Conservation (phyloP, 2,329 filamentous ascomycete species). For the Fusarium sp. region DNA sequence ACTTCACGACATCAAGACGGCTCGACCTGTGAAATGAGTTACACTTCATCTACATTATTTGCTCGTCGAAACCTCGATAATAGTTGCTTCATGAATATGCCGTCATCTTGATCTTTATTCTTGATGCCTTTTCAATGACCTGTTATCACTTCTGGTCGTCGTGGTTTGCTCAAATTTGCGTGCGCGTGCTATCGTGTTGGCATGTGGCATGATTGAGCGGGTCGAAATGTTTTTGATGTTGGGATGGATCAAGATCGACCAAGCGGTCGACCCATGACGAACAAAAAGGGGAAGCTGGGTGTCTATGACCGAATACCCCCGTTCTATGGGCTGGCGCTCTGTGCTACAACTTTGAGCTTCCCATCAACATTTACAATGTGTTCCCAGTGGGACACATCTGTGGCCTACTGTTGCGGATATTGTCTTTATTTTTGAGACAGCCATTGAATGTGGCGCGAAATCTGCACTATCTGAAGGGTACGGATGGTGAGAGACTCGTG, state of each 20-base stretch:
- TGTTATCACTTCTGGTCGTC: constrained; percentile 8
- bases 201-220: constrained; percentile 12
- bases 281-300: constrained; percentile 17
- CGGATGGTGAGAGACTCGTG: constrained; percentile 30
- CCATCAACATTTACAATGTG: constrained; percentile 8
- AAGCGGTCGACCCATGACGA: constrained; percentile 28
- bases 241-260: constrained; percentile 21
- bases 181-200: constrained; percentile 7
- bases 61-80: not conserved
- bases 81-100: not conserved
- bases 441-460: constrained; percentile 24
- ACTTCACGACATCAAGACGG: not conserved
- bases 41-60: not conserved
- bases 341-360: constrained; percentile 23
- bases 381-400: constrained; percentile 26
- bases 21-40: constrained; percentile 1
- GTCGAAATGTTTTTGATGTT: constrained; percentile 9
- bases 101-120: not conserved
- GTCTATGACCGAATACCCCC: constrained; percentile 11
- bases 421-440: constrained; percentile 25
- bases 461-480: constrained; percentile 17
- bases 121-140: constrained; percentile 4
- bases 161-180: constrained; percentile 5
- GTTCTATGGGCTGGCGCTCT: constrained; percentile 5
- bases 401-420: not conserved